Conservation (phyloP, 2,329 filamentous ascomycete species). For the Meredithiella fracta region DNA sequence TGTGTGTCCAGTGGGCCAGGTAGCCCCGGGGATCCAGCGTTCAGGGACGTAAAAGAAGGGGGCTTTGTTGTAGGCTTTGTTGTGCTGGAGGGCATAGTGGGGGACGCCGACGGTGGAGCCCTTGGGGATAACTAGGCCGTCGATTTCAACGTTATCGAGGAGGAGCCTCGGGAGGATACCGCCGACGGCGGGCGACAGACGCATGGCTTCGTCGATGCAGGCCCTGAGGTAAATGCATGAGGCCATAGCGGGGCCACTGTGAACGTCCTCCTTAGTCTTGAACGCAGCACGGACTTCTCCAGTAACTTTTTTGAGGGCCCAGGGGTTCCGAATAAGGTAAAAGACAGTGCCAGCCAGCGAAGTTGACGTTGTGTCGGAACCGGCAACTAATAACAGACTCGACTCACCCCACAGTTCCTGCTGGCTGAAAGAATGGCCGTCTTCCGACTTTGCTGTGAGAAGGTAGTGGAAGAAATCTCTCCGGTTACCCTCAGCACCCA, state of each 20-base stretch:
- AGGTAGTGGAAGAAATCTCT: constrained; percentile 65
- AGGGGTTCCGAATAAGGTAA: constrained; percentile 40
- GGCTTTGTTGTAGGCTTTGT: constrained; percentile 42
- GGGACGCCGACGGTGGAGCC: constrained; percentile 48
- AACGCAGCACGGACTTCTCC: constrained; percentile 38
- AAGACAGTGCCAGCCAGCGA: constrained; percentile 47
- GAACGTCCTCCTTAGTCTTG: constrained; percentile 35
- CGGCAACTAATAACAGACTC: constrained; percentile 54
- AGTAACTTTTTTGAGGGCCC: constrained; percentile 30
- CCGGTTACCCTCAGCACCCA: constrained; percentile 44
- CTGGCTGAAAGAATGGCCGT: constrained; percentile 41
- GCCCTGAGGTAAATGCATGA: constrained; percentile 43
- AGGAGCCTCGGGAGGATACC: constrained; percentile 42
- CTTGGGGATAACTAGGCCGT: constrained; percentile 36
- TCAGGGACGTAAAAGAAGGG: constrained; percentile 45
- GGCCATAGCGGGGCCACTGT: constrained; percentile 32
- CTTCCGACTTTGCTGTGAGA: constrained; percentile 52
- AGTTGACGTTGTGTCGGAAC: constrained; percentile 56
- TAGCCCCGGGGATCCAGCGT: constrained; percentile 42
- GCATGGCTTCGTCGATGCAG: constrained; percentile 50
- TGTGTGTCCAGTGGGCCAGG: constrained; percentile 23
- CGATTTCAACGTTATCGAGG: constrained; percentile 41
- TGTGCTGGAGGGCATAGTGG: constrained; percentile 54
- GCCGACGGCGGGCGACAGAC: constrained; percentile 43
- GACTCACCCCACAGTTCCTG: constrained; percentile 56